Evolutionary conservation across 2,329 filamentous ascomycete genomes (phyloP).

Genomic region (Orbilia quercus): DNA sequence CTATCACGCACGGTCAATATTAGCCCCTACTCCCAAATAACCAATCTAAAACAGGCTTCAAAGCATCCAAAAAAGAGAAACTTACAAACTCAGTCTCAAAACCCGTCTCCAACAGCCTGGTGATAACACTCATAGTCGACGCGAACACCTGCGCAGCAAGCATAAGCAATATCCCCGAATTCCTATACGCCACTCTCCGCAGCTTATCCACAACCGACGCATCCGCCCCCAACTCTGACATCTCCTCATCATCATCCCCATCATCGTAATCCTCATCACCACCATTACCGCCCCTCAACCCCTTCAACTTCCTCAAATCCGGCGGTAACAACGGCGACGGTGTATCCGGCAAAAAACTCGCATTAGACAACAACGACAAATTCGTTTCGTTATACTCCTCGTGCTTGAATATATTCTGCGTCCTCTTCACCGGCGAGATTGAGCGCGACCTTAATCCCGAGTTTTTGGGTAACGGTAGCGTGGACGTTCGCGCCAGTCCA

Average conservation of each 20-base stretch:
- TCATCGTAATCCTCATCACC: constrained; percentile 29
- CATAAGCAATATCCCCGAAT: constrained; percentile 53
- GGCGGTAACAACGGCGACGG: constrained; percentile 49
- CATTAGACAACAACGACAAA: constrained; percentile 48
- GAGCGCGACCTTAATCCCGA: constrained; percentile 35
- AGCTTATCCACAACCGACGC: constrained; percentile 40
- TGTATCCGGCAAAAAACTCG: constrained; percentile 50
- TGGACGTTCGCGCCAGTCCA: constrained; percentile 33
- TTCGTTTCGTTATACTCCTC: constrained; percentile 42
- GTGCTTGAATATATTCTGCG: constrained; percentile 35
- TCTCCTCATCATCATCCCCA: constrained; percentile 24
- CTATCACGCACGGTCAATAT: constrained; percentile 66
- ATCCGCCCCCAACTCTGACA: constrained; percentile 37
- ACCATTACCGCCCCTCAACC: constrained; percentile 22
- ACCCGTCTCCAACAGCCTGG: constrained; percentile 44
- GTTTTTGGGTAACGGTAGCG: constrained; percentile 41
- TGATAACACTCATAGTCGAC: constrained; percentile 51
- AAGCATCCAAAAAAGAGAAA: not conserved
- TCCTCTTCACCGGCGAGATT: constrained; percentile 40
- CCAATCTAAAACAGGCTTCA: not conserved
- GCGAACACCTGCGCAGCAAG: constrained; percentile 50
- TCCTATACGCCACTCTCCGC: constrained; percentile 20
- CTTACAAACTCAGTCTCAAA: constrained; percentile 55
- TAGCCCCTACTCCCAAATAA: constrained; percentile 8
- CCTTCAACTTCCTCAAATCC: constrained; percentile 41